These are phyloP conservation scores for Neurospora discreta DNA, from an alignment of 495 filamentous ascomycete species.

Conservation along the genomic window DNA sequence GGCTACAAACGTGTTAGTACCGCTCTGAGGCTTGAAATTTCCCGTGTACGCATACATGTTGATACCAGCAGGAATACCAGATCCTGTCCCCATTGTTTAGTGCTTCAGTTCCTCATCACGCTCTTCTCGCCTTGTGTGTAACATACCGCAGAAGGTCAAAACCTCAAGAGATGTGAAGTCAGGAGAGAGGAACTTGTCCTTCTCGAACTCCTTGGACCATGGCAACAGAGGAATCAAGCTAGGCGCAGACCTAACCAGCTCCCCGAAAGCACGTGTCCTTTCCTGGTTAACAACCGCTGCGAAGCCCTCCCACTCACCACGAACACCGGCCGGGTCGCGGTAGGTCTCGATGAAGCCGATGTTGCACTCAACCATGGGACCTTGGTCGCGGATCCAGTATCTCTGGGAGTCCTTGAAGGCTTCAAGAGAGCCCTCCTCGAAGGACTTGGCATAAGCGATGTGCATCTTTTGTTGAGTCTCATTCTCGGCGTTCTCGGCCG, in stretches of 20 bases:
- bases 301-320: slow-evolving; percentile 97
- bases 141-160: slow-evolving; percentile 33
- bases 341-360: slow-evolving; percentile 97
- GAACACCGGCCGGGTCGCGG: slow-evolving; percentile 80
- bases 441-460: slow-evolving; percentile 71
- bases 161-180: slow-evolving; percentile 89
- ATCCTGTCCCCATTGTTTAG: slow-evolving; percentile 25
- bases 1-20: slow-evolving; percentile 45
- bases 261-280: slow-evolving; percentile 79
- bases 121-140: neutral
- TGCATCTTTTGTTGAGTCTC: slow-evolving; percentile 80
- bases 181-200: slow-evolving; percentile 85
- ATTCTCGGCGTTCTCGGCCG: slow-evolving; percentile 67
- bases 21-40: neutral
- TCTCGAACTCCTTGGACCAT: slow-evolving; percentile 84
- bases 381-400: slow-evolving; percentile 85
- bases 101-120: slow-evolving; percentile 33
- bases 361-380: slow-evolving; percentile 80
- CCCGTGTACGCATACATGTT: slow-evolving; percentile 31
- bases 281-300: slow-evolving; percentile 65
- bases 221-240: slow-evolving; percentile 78
- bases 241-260: slow-evolving; percentile 70
- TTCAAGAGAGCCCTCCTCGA: slow-evolving; percentile 70
- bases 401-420: slow-evolving; percentile 87
- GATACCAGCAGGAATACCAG: slow-evolving; percentile 73